Conservation (phyloP, 148 eudicot species). For the Oxyria digyna region DNA sequence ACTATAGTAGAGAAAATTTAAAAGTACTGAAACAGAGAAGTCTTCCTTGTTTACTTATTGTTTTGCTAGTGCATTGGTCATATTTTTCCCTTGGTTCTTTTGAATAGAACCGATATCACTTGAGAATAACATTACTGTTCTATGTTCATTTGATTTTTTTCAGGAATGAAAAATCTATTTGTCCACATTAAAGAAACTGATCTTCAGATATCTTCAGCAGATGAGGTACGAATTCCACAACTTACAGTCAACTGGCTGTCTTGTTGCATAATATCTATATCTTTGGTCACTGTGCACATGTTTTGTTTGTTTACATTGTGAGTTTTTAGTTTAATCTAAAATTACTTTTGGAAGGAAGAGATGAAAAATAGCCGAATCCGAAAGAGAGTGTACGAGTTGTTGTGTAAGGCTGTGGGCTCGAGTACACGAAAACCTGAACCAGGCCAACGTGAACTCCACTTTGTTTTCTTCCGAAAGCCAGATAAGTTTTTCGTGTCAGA, state of each 20-base stretch:
- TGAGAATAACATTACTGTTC: not conserved
- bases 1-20: not conserved
- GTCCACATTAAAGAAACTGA: slow-evolving; percentile 59
- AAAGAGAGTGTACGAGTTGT: slow-evolving; percentile 69
- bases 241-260: not conserved
- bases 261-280: not conserved
- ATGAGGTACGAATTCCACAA: slow-evolving; percentile 48
- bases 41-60: not conserved
- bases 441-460: slow-evolving; percentile 83
- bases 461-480: slow-evolving; percentile 79
- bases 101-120: not conserved
- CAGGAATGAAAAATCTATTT: slow-evolving; percentile 57
- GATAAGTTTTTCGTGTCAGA: slow-evolving; percentile 48
- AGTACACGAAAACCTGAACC: slow-evolving; percentile 21
- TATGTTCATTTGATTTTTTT: slow-evolving; percentile 9
- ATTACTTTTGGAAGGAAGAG: slow-evolving; percentile 57
- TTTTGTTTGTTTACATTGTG: not conserved
- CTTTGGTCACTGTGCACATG: not conserved
- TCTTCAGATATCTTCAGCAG: slow-evolving; percentile 53
- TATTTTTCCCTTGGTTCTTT: not conserved
- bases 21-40: not conserved
- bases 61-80: not conserved
- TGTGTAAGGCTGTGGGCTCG: slow-evolving; percentile 59
- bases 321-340: not conserved
- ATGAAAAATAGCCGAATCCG: slow-evolving; percentile 68